A percentile compares a stretch with the other conserved stretches of the same genome.
These are phyloP conservation scores for Brassica balearica DNA, from an alignment of 441 rosid genomes.

Conservation along the genomic window DNA sequence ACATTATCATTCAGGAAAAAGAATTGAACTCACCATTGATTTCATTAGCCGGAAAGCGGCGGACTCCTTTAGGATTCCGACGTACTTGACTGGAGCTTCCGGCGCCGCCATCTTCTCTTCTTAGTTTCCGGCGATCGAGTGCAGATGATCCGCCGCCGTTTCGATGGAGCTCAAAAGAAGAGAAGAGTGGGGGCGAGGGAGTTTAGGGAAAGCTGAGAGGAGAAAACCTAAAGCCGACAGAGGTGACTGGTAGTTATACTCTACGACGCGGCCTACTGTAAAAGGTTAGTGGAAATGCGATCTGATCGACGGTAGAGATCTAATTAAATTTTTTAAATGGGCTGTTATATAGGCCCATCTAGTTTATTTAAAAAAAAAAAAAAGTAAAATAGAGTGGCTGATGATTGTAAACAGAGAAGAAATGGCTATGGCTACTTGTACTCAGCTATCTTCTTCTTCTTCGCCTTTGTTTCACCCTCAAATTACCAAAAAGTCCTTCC, in stretches of 20 bases:
- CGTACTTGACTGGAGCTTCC: conserved; percentile 91
- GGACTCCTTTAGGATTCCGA: conserved; percentile 79
- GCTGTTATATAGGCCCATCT: neutral
- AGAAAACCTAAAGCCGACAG: conserved; percentile 41
- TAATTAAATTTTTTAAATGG: neutral
- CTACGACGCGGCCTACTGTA: conserved; percentile 27
- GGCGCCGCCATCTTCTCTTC: conserved; percentile 79
- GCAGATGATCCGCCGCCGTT: conserved; percentile 49
- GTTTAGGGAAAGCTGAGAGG: conserved; percentile 9
- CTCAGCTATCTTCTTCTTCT: conserved; percentile 41
- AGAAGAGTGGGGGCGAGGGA: conserved; percentile 34
- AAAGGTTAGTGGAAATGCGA: conserved; percentile 15
- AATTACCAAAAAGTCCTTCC: conserved; percentile 37
- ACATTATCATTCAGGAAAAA: neutral
- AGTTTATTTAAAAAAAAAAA: neutral
- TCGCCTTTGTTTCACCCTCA: conserved; percentile 43
- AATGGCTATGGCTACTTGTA: conserved; percentile 55
- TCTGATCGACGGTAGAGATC: conserved; percentile 2
- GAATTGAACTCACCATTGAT: conserved; percentile 69
- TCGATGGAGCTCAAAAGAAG: conserved; percentile 22
- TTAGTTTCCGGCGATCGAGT: conserved; percentile 36
- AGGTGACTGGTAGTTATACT: conserved; percentile 13
- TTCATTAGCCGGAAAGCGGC: conserved; percentile 98
- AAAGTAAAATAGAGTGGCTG: neutral
- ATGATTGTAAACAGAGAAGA: conserved; percentile 4